Evolutionary conservation across 345 rosid genomes (phyloP), one percentile per base, ranked within the genome.

Genomic region (Raphanus sativus): DNA sequence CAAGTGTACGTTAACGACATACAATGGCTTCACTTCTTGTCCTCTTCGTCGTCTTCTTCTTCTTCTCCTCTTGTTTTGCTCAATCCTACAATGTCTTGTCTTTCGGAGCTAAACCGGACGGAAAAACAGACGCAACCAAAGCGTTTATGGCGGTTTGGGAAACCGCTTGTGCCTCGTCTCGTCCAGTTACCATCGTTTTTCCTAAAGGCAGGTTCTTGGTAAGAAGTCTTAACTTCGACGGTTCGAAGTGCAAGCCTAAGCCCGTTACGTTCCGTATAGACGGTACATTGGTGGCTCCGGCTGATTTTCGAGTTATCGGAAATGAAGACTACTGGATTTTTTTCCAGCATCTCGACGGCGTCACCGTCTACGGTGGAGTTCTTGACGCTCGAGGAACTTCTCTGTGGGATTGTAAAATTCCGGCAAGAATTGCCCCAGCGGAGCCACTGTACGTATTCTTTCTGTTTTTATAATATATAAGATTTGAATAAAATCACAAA

Each of bases 231-330:
- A 70, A 32, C 3, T 89, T 93, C 74, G 65, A 79, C 1, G 98
- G 95, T 56, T 63, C 79, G 3, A 87, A 85, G 3, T 93, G 97
- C 82, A 88, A 84, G 48, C 88, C 80, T 30, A 82, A 62, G 17
- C 87, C 81, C 38, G 79, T 91, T 36, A 65, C 82, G 0, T 50
- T 91, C 64, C 76, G 64, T 13, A 85, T 93, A 9, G 86, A 83
- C 16, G 93, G 95, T 11, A 88, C 89, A 4, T 86, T 91, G 25
- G 86, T 91, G 28, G 95, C 97, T 63, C 93, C 98, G 0, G 71
- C 86, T 0, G 78, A 89, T 76, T 89, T 80, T 62, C 28, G 42
- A 15, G 85, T 80, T 42, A 54, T 83, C 1, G 91, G 91, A 17
- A 60, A 67, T 50, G 62, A 81, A 3, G 84, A 65, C 4, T 63